Evolutionary conservation across 2,329 filamentous ascomycete genomes (phyloP).

Genomic region (Stenocarpella maydis): DNA sequence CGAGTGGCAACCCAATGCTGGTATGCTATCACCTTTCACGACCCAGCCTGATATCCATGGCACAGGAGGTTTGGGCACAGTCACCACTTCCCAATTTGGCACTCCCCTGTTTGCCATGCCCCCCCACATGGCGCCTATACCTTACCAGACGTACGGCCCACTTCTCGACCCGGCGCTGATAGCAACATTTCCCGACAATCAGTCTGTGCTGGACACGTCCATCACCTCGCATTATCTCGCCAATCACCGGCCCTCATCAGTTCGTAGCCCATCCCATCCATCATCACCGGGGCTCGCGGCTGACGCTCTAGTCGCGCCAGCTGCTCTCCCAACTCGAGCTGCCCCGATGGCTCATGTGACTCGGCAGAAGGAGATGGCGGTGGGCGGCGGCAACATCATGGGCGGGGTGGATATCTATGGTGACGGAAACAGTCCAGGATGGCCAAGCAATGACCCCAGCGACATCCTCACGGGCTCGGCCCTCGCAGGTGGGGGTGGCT

Average conservation of each 20-base stretch:
- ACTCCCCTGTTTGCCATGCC: constrained; percentile 41
- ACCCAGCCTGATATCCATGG: constrained; percentile 35
- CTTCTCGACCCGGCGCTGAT: constrained; percentile 48
- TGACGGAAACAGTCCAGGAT: constrained; percentile 24
- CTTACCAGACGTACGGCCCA: constrained; percentile 45
- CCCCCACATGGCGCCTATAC: constrained; percentile 41
- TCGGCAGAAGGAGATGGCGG: constrained; percentile 52
- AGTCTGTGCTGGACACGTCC: constrained; percentile 35
- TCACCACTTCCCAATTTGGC: constrained; percentile 43
- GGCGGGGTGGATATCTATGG: constrained; percentile 4
- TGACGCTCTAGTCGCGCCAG: constrained; percentile 58
- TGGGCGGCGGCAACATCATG: constrained; percentile 36
- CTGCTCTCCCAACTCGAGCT: constrained; percentile 49
- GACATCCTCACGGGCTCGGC: constrained; percentile 46
- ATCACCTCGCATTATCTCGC: constrained; percentile 39
- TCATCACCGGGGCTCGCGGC: constrained; percentile 54
- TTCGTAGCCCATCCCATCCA: constrained; percentile 60
- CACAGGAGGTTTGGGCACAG: constrained; percentile 39
- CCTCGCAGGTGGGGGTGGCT: constrained; percentile 41
- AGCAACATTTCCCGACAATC: constrained; percentile 48
- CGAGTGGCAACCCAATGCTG: constrained; percentile 43
- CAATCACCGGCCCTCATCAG: constrained; percentile 50
- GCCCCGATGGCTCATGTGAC: constrained; percentile 48
- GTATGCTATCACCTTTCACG: constrained; percentile 42
- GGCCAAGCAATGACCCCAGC: constrained; percentile 22